Conservation (phyloP, 2,329 filamentous ascomycete species). For the Fusarium mundagurra region DNA sequence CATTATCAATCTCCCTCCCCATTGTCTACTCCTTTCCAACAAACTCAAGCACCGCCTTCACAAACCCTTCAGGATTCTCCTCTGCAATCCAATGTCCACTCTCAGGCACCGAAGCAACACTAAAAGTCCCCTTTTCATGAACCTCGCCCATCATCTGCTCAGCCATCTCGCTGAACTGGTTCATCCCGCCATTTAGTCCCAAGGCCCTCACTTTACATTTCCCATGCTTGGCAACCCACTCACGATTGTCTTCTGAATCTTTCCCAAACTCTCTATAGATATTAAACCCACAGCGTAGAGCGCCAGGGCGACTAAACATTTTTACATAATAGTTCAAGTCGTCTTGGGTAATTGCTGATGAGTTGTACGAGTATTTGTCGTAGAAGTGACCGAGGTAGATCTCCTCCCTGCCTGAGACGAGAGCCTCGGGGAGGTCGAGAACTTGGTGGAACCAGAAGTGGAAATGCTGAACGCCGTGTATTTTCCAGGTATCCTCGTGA, state of each 20-base stretch:
- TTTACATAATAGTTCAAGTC: background rate
- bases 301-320: background rate
- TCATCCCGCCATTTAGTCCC: constrained; percentile 3
- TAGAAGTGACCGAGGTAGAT: constrained; percentile 19
- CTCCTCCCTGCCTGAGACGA: constrained; percentile 11
- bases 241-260: constrained; percentile 15
- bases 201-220: constrained; percentile 18
- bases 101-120: constrained; percentile 2
- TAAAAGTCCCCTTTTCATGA: constrained; percentile 8
- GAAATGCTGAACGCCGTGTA: constrained; percentile 1
- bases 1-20: background rate
- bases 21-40: background rate
- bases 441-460: constrained; percentile 13
- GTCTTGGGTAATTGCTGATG: constrained; percentile 8
- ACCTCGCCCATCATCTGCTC: constrained; percentile 18
- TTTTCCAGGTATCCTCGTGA: constrained; percentile 5
- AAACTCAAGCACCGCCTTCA: constrained; percentile 9
- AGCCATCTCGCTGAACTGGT: constrained; percentile 13
- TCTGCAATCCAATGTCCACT: constrained; percentile 24
- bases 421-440: constrained; percentile 13
- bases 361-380: constrained; percentile 15
- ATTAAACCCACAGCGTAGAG: constrained; percentile 6
- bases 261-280: background rate
- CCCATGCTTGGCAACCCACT: constrained; percentile 23
- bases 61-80: constrained; percentile 15